Base-by-base conservation (phyloP, 805 yeast genomes). In the Candida stauntonica region DNA sequence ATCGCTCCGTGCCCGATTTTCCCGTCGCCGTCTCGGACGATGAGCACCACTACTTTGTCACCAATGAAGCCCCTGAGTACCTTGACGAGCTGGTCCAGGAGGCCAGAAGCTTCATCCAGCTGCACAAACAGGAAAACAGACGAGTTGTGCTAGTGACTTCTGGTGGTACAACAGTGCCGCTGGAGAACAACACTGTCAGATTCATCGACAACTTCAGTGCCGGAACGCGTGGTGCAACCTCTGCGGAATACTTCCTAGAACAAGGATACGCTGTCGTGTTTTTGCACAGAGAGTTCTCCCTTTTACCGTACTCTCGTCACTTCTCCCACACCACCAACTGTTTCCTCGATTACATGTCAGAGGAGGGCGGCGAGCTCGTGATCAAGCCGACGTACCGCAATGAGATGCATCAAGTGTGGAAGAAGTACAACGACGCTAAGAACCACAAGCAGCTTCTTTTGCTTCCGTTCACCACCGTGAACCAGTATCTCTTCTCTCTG, bases 81-180 rank as follows among this genome's bases (percentile, higher is more conserved):
- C 67, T 93, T 21, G 72, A 73, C 3, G 79, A 78, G 34, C 64
- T 91, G 19, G 70, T 76, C 30, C 46, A 53, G 6, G 77, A 79
- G 44, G 78, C 85, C 7, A 57, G 64, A 8, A 71, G 70, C 2
- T 91, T 91, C 58, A 72, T 89, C 31, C 60, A 70, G 17, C 62
- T 52, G 41, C 95, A 87, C 53, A 47, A 58, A 12, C 41, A 48
- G 2, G 49, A 57, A 26, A 54, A 70, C 4, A 62, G 66, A 37
- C 75, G 71, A 33, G 74, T 91, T 12, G 98, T 79, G 0, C 64
- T 91, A 31, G 95, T 91, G 3, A 93, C 99, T 0, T 79, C 91
- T 7, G 99, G 99, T 17, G 99, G 99, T 17, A 93, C 99, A 1
- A 91, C 97, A 0, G 99, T 93, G 0, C 99, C 99, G 0, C 67